phyloP scores from a whole-genome alignment of 2,329 filamentous ascomycete species.

The Hirsutella thompsonii region DNA sequence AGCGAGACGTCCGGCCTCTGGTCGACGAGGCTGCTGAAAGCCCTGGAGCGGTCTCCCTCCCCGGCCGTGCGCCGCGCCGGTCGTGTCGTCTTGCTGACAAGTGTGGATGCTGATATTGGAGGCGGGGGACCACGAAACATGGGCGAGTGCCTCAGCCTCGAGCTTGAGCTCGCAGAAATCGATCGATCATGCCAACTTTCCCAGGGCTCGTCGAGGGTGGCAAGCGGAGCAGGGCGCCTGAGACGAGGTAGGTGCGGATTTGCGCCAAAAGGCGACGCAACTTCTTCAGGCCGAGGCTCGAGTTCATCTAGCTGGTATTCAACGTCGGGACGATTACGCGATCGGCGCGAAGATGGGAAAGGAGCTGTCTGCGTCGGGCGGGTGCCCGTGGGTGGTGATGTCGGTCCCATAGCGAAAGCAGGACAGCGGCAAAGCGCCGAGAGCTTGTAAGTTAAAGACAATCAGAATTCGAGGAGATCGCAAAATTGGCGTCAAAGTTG shows the following conservation, averaged over 20 bases:
- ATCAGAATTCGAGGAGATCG: too few relatives aligned
- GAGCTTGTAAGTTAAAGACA: too few relatives aligned
- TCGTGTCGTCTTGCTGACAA: slow-evolving; percentile 12
- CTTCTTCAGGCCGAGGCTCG: slow-evolving; percentile 21
- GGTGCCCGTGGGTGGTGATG: slow-evolving; percentile 6
- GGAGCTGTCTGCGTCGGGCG: slow-evolving; percentile 13
- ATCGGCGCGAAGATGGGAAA: slow-evolving; percentile 13
- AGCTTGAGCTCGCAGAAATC: slow-evolving; percentile 17
- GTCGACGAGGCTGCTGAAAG: slow-evolving; percentile 26
- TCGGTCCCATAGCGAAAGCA: not conserved
- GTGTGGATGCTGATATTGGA: slow-evolving; percentile 31
- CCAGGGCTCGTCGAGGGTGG: slow-evolving; percentile 4
- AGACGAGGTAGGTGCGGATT: slow-evolving; percentile 10
- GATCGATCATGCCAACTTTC: slow-evolving; percentile 10
- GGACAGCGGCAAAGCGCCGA: too few relatives aligned
- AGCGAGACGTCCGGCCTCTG: slow-evolving; percentile 12
- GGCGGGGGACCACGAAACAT: slow-evolving; percentile 38
- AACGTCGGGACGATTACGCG: slow-evolving; percentile 12
- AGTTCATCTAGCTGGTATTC: slow-evolving; percentile 27
- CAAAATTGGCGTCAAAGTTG: too few relatives aligned
- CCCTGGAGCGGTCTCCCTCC: slow-evolving; percentile 4
- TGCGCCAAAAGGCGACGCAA: slow-evolving; percentile 7
- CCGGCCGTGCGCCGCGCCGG: slow-evolving; percentile 5
- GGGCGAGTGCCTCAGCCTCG: slow-evolving; percentile 15
- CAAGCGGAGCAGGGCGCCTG: slow-evolving; percentile 6